Base-by-base conservation (phyloP, 164 flowering plant genomes). In the Piper longum region DNA sequence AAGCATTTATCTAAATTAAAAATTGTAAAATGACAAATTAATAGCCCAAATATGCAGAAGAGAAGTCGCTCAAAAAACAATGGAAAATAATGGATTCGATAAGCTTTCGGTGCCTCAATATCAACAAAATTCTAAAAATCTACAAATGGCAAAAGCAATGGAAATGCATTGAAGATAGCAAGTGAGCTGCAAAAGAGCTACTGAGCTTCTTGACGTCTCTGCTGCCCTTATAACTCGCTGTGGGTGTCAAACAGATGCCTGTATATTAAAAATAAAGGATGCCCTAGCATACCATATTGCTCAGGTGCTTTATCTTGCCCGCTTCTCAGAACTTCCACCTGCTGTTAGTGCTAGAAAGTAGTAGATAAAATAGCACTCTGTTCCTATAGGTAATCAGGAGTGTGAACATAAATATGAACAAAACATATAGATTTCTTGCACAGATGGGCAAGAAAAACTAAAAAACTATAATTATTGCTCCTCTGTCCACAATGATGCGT, bases 321-420 rank as follows among this genome's bases (percentile, higher is more conserved):
- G 86, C 88, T 79, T 79, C 77, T 66, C 78, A 69, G 75, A 82
- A 75, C 75, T 73, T 82, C 79, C 75, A 79, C 51, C 81, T 76
- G 86, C 91, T 79, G 81, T 71, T 70, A 77, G 73, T 64, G 85
- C 91, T 85, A 88, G 57, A 84, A 82, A 75, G 42, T 48, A 48
- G 52, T 57, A 57, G 60, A 26, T 57, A 26, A 57, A 26, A 36
- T 57, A 41, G 80, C 72, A 76, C 18, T 71, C 84, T 81, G 43
- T 64, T 64, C 77, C 78, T 79, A 75, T 62, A 75, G 68, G 77
- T 62, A 74, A 76, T 40, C 73, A 67, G 71, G 72, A 67, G 64
- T 69, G 77, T 73, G 75, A 70, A 48, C 52, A 48, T 48, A 48
- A 44, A 44, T 44, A 48, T 48, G 14, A 48, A 3, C 9, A 3